phyloP scores from a whole-genome alignment of 2,329 filamentous ascomycete species.

The Daldinia sp. region DNA sequence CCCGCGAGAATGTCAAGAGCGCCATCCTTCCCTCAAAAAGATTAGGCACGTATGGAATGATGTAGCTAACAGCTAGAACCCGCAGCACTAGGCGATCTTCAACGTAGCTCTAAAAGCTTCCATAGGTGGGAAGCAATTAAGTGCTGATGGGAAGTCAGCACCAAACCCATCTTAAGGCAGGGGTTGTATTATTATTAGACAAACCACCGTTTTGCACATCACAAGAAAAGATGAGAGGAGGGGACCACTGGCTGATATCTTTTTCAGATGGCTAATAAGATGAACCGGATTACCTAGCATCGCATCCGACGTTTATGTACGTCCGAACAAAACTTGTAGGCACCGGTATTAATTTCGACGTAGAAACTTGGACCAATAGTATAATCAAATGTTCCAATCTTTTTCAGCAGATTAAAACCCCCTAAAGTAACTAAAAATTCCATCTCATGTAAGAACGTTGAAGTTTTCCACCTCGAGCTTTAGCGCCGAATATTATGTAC shows the following conservation, averaged over 20 bases:
- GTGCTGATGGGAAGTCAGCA: constrained; percentile 24
- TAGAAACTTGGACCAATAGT: neutral
- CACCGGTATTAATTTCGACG: neutral
- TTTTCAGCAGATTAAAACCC: neutral
- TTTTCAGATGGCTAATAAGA: constrained; percentile 5
- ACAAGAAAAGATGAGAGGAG: constrained; percentile 14
- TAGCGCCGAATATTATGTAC: neutral
- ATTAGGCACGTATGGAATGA: neutral
- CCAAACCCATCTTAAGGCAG: neutral
- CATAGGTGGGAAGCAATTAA: neutral
- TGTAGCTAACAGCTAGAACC: constrained; percentile 1
- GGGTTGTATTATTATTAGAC: constrained; percentile 6
- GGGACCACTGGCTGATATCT: constrained; percentile 4
- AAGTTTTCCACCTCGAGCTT: neutral
- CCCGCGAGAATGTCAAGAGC: neutral
- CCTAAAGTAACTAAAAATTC: neutral
- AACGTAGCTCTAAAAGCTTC: constrained; percentile 1
- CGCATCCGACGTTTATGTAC: neutral
- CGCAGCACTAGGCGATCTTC: neutral
- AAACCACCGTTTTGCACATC: constrained; percentile 10
- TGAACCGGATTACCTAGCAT: neutral
- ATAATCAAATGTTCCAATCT: neutral
- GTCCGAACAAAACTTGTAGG: neutral
- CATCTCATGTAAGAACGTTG: neutral
- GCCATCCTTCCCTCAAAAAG: neutral